These are phyloP conservation scores for Ambrosia hybrid DNA, from an alignment of 140 eudicot species.

Conservation along the genomic window DNA sequence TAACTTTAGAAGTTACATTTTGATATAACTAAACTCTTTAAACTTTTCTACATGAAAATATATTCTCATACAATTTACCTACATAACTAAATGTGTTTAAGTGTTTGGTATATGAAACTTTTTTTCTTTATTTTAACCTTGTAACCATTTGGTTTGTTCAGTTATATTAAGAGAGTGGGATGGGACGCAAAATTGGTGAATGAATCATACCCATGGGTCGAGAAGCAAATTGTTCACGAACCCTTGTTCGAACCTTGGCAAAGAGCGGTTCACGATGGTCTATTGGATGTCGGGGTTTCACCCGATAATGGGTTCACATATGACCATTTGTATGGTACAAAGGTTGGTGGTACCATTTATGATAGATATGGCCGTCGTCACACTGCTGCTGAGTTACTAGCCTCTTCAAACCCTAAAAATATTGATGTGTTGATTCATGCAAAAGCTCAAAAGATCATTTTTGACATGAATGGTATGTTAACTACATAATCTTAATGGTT, in stretches of 20 bases:
- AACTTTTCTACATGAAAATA: not conserved
- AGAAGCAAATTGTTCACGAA: conserved; percentile 67
- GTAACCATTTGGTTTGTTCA: conserved; percentile 28
- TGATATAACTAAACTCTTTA: too few species aligned
- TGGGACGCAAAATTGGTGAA: conserved; percentile 86
- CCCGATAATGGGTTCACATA: conserved; percentile 88
- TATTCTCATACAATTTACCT: too few species aligned
- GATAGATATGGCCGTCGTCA: conserved; percentile 79
- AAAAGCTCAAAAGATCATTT: conserved; percentile 66
- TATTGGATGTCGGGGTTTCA: conserved; percentile 70
- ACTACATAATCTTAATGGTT: too few species aligned
- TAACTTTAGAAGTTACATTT: too few species aligned
- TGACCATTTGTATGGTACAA: conserved; percentile 89
- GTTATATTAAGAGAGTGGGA: conserved; percentile 59
- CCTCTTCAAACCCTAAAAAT: conserved; percentile 58
- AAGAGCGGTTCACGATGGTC: conserved; percentile 70
- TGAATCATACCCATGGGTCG: conserved; percentile 90
- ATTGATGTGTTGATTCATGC: conserved; percentile 74
- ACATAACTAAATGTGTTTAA: too few species aligned
- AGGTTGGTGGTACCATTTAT: conserved; percentile 92
- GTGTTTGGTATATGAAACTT: too few species aligned
- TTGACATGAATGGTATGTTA: conserved; percentile 63
- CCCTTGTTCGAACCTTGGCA: conserved; percentile 80
- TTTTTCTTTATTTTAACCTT: not conserved
- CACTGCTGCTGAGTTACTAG: conserved; percentile 84